A percentile compares a stretch with the other conserved stretches of the same genome.
phyloP scores from a whole-genome alignment of 2,329 filamentous ascomycete species.

The Teratosphaeriaceae sp. region DNA sequence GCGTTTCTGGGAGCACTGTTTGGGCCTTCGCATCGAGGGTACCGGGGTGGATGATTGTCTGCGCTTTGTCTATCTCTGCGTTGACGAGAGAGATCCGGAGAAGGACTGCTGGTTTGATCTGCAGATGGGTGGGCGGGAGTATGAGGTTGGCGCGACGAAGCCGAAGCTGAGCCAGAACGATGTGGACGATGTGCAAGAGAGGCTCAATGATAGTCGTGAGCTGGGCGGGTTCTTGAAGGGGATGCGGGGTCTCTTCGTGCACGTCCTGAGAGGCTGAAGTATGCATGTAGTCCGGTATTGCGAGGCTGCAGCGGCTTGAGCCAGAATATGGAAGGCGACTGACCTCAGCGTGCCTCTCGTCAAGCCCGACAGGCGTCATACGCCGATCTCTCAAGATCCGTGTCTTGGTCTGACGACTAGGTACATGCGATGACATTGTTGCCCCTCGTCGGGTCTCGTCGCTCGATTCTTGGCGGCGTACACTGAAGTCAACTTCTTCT shows the following conservation, averaged over 20 bases:
- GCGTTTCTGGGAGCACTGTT: slow-evolving; percentile 89
- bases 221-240: slow-evolving; percentile 67
- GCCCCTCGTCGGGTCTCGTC: too few species aligned
- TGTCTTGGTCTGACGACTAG: too few species aligned
- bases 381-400: too few species aligned
- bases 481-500: too few species aligned
- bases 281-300: too few species aligned
- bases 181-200: slow-evolving; percentile 68
- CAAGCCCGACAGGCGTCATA: too few species aligned
- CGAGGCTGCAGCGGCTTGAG: too few species aligned
- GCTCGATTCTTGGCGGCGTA: too few species aligned
- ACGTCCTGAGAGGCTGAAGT: slow-evolving; percentile 25
- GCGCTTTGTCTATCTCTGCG: slow-evolving; percentile 82
- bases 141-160: slow-evolving; percentile 72
- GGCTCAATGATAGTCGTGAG: slow-evolving; percentile 74
- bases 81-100: slow-evolving; percentile 82
- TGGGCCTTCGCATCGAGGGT: slow-evolving; percentile 85
- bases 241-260: slow-evolving; percentile 70
- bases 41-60: slow-evolving; percentile 66
- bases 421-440: too few species aligned
- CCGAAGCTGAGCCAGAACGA: slow-evolving; percentile 77
- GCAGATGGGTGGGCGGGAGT: slow-evolving; percentile 72
- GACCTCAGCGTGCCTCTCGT: too few species aligned
- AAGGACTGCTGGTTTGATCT: slow-evolving; percentile 92
- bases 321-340: too few species aligned